Base-by-base conservation (phyloP, 2,329 filamentous ascomycete genomes). In the Diplodia intermedia region DNA sequence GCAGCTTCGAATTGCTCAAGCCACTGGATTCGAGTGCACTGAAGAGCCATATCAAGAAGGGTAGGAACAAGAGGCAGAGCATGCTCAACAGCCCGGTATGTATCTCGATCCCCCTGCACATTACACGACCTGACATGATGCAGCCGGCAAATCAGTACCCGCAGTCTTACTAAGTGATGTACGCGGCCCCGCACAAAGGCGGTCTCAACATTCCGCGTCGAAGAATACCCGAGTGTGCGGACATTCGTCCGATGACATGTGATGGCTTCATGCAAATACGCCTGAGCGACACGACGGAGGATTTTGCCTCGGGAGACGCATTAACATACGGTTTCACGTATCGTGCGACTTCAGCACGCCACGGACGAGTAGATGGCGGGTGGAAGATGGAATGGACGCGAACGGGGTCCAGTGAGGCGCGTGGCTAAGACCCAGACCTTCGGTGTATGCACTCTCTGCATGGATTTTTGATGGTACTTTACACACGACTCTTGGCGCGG, bases 11-110 rank as follows among this genome's bases (percentile, higher is more conserved):
- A 81, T 85, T 99, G 18, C 86, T 99, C 69, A 99, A 99, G 80
- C 95, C 95, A 8, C 86, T 99, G 56, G 95, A 99, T 80, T 97
- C 94, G 14, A 96, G 92, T 74, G 94, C 94, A 40, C 85, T 99
- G 70, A 99, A 99, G 86, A 97, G 91, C 74, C 95, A 99, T 77
- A 99, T 99, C 81, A 99, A 99, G 85, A 98, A 97, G 84, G 94
- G 94, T 70, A 88, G 94, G 70, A 97, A 94, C 81, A 96, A 96
- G 85, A 88, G 94, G 70, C 93, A 97, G 80, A 94, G 90, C 80
- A 96, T 97, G 87, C 86, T 97, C 69, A 97, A 97, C 85, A 97
- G 93, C 84, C 94, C 94, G 77, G 93, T 96, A 89, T 83, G 92
- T 62, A 33, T n/a, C 49, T 23, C 23, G 2, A 11, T 49, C 1